Base-by-base conservation (phyloP, 345 rosid species). In the Populus deltoides region DNA sequence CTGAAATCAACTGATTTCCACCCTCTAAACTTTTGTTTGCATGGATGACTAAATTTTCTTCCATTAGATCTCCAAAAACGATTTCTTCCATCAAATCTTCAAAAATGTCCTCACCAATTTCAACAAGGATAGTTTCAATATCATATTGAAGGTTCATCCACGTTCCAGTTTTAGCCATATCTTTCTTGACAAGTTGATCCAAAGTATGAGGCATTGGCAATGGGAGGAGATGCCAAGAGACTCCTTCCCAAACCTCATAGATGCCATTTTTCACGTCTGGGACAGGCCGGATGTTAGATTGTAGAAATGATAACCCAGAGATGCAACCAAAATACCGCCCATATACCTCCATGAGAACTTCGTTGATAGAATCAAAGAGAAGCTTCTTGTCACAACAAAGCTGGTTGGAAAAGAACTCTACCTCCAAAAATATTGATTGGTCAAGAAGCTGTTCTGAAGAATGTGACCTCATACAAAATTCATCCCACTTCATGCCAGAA, bases 81-180 rank as follows among this genome's bases (percentile, higher is more conserved):
- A 62, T 78, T 79, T 92, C 90, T 67, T 88, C 91, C 49, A 93
- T 61, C 81, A 95, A 77, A 61, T 89, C 97, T 13, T 88, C 85
- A 8, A 95, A 83, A 62, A 95, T 90, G 61, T 62, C 79, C 77
- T 92, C 90, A 47, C 91, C 82, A 70, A 86, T 81, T 72, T 90
- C 88, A 67, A 80, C 12, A 38, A 89, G 84, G 66, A 93, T 78
- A 55, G 78, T 77, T 57, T 89, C 90, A 4, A 78, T 69, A 55
- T 87, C 93, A 43, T 63, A 80, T 4, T 83, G 83, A 20, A 90
- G 88, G 78, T 91, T 90, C 92, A 92, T 90, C 99, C 97, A 95
- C 8, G 62, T 79, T 76, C 91, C 88, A 18, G 66, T 63, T 68
- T 85, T 88, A 17, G 89, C 82, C 90, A 95, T 55, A 85, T 90